These are phyloP conservation scores for Fusarium sacchari DNA, from an alignment of 2,329 filamentous ascomycete genomes.

Conservation along the genomic window DNA sequence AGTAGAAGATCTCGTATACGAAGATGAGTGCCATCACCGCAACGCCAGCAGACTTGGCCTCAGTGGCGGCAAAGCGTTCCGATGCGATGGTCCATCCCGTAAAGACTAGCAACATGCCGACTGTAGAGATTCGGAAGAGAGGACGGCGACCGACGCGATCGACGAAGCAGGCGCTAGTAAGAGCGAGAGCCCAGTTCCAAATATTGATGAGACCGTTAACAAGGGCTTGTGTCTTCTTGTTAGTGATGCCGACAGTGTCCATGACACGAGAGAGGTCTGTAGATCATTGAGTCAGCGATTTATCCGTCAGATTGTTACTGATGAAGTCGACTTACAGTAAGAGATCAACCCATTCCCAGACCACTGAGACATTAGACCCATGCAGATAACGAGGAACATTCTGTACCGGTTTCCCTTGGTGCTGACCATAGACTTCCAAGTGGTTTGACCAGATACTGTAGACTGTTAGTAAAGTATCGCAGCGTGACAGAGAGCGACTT, in stretches of 20 bases:
- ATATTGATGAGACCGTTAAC: conserved; percentile 45
- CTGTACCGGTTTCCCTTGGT: conserved; percentile 48
- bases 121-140: conserved; percentile 46
- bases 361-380: conserved; percentile 57
- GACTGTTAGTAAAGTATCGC: rapidly evolving
- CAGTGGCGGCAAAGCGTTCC: conserved; percentile 46
- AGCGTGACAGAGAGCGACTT: rapidly evolving
- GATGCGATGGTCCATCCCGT: conserved; percentile 50
- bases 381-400: conserved; percentile 53
- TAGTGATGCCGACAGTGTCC: conserved; percentile 29
- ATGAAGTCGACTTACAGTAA: conserved; percentile 38
- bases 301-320: rapidly evolving
- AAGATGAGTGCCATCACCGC: conserved; percentile 51
- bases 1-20: conserved; percentile 58
- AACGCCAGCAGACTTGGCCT: conserved; percentile 43
- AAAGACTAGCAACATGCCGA: conserved; percentile 47
- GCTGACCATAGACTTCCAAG: conserved; percentile 45
- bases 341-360: conserved; percentile 49
- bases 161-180: conserved; percentile 43
- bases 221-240: conserved; percentile 43
- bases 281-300: neutral
- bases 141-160: conserved; percentile 46
- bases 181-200: conserved; percentile 43
- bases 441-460: conserved; percentile 34
- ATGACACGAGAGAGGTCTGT: conserved; percentile 27